A percentile compares a stretch with the other conserved stretches of the same genome.
Conservation (phyloP, 176 grass and related monocot genomes). For the Dendrocalamus sinicus region DNA sequence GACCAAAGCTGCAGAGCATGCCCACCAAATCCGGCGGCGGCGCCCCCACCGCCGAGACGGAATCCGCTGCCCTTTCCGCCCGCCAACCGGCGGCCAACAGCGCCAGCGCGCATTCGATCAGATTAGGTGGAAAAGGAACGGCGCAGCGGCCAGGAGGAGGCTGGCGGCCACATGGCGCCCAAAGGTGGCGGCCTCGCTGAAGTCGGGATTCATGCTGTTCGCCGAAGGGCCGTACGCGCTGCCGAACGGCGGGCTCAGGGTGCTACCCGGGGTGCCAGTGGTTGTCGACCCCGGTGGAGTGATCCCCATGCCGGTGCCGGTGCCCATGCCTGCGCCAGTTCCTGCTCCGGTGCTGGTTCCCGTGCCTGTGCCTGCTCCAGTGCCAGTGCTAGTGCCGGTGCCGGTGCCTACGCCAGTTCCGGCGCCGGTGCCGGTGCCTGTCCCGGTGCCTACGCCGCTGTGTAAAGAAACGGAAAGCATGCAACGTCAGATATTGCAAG, state of each 20-base stretch:
- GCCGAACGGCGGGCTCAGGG: slow-evolving; percentile 52
- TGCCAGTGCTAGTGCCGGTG: background rate
- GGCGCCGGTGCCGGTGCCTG: too few relatives aligned
- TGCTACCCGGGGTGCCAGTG: slow-evolving; percentile 28
- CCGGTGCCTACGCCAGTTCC: background rate
- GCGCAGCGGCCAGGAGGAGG: slow-evolving; percentile 16
- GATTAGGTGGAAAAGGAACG: background rate
- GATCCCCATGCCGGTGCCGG: background rate
- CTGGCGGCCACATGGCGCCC: background rate
- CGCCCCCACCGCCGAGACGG: background rate
- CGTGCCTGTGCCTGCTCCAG: background rate
- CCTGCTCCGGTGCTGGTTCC: background rate
- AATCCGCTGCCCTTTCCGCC: background rate
- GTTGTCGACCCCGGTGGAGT: background rate
- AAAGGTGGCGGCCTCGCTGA: slow-evolving; percentile 29
- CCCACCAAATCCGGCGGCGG: slow-evolving; percentile 14
- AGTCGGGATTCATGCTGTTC: slow-evolving; percentile 35
- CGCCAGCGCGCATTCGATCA: background rate
- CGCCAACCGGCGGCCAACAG: background rate
- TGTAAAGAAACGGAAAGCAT: background rate
- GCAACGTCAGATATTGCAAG: background rate
- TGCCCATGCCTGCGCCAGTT: background rate
- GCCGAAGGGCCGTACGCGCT: slow-evolving; percentile 52
- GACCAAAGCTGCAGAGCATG: background rate
- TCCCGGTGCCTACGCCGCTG: slow-evolving; percentile 28